These are phyloP conservation scores for Lindgomyces ingoldianus DNA, from an alignment of 495 filamentous ascomycete genomes.

Conservation along the genomic window DNA sequence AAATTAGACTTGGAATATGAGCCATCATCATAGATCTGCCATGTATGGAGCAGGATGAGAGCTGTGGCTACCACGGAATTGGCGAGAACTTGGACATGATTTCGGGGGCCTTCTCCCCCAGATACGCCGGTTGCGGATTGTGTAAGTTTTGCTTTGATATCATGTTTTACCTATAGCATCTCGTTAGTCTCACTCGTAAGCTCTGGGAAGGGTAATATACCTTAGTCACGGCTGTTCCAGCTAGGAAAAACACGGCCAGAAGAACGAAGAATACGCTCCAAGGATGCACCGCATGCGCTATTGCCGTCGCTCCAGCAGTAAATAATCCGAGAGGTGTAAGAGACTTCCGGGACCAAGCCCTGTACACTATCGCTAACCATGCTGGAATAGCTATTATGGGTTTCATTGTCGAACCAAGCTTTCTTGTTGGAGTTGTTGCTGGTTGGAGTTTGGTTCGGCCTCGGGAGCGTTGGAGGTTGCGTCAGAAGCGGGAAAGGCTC, in stretches of 20 bases:
- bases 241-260: conserved; percentile 81
- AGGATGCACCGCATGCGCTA: conserved; percentile 81
- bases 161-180: conserved; percentile 71
- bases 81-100: conserved; percentile 85
- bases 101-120: conserved; percentile 79
- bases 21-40: conserved; percentile 56
- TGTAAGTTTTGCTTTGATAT: conserved; percentile 79
- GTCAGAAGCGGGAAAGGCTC: background rate
- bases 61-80: conserved; percentile 80
- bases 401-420: conserved; percentile 15
- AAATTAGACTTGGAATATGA: conserved; percentile 26
- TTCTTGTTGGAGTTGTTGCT: background rate
- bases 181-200: background rate
- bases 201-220: conserved; percentile 45
- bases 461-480: background rate
- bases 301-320: conserved; percentile 68
- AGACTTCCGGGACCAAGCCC: conserved; percentile 71
- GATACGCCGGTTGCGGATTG: conserved; percentile 67
- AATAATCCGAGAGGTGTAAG: conserved; percentile 73
- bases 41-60: conserved; percentile 69
- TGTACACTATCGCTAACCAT: conserved; percentile 63
- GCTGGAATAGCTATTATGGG: conserved; percentile 46
- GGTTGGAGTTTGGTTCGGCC: background rate
- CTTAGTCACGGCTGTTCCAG: conserved; percentile 81
- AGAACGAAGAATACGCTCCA: conserved; percentile 86